phyloP scores from a whole-genome alignment of 169 alveolate genomes.

The Perkinsus chesapeaki region DNA sequence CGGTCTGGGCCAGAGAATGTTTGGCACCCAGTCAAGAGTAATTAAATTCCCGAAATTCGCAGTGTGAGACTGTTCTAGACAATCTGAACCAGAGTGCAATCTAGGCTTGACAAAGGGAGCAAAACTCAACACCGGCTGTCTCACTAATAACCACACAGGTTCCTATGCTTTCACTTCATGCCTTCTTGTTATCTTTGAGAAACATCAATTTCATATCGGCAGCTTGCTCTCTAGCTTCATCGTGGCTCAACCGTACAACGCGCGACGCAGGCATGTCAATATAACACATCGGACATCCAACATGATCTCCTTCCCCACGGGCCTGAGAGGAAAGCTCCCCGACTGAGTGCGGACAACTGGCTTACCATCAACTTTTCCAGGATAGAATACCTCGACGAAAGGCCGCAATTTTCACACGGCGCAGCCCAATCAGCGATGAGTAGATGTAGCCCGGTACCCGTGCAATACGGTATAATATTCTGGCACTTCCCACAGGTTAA shows the following conservation, averaged over 20 bases:
- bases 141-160: too few species aligned
- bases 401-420: constrained; percentile 56
- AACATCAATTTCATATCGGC: not conserved
- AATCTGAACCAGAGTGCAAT: too few species aligned
- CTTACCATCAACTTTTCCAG: constrained; percentile 39
- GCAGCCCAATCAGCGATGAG: constrained; percentile 43
- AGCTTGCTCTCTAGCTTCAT: not conserved
- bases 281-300: not conserved
- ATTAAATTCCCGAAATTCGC: too few species aligned
- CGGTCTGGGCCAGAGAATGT: too few species aligned
- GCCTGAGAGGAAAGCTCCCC: too few species aligned
- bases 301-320: not conserved
- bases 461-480: constrained; percentile 68
- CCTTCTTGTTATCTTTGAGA: too few species aligned
- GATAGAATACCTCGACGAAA: constrained; percentile 59
- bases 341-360: too few species aligned
- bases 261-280: not conserved
- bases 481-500: constrained; percentile 67
- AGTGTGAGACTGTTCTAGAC: too few species aligned
- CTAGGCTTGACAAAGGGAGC: too few species aligned
- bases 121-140: too few species aligned
- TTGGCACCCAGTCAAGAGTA: too few species aligned
- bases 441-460: constrained; percentile 75
- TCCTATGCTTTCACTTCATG: too few species aligned
- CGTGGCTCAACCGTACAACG: not conserved